These are phyloP conservation scores for Aureobasidium sp. DNA, from an alignment of 2,329 filamentous ascomycete genomes.

Conservation along the genomic window DNA sequence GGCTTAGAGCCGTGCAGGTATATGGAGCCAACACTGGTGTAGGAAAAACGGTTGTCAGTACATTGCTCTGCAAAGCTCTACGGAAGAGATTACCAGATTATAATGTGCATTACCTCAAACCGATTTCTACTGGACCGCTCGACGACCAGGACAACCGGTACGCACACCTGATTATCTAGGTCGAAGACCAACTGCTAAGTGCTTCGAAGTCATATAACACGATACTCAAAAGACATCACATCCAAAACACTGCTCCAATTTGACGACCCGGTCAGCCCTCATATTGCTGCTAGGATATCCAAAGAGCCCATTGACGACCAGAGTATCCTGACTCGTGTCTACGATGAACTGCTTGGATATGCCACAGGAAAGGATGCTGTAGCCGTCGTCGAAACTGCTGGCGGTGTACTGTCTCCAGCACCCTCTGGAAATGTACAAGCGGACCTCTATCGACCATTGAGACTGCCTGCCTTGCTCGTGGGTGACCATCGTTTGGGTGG, in stretches of 20 bases:
- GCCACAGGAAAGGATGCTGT: constrained; percentile 42
- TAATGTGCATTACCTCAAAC: constrained; percentile 62
- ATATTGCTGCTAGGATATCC: constrained; percentile 52
- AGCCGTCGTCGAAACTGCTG: constrained; percentile 70
- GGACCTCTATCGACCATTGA: constrained; percentile 65
- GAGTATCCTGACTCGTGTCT: constrained; percentile 29
- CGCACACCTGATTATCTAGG: background rate
- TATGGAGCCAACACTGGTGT: constrained; percentile 80
- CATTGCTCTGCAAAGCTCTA: constrained; percentile 58
- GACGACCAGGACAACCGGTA: constrained; percentile 65
- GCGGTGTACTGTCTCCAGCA: constrained; percentile 69
- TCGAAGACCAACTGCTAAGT: background rate
- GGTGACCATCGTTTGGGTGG: constrained; percentile 70
- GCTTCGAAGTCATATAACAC: constrained; percentile 49
- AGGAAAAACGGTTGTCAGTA: constrained; percentile 75
- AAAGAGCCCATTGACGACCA: constrained; percentile 12
- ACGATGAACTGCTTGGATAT: constrained; percentile 33
- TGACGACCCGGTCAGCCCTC: constrained; percentile 65
- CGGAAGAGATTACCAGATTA: constrained; percentile 37
- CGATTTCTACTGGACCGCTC: constrained; percentile 65
- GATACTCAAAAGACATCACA: constrained; percentile 46
- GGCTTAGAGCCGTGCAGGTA: constrained; percentile 61
- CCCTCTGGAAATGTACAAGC: constrained; percentile 70
- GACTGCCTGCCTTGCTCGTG: constrained; percentile 65
- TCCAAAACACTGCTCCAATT: constrained; percentile 64